These are phyloP conservation scores for Lichtheimia hyalospora DNA, from an alignment of 371 early-diverging fungal species.

Conservation along the genomic window DNA sequence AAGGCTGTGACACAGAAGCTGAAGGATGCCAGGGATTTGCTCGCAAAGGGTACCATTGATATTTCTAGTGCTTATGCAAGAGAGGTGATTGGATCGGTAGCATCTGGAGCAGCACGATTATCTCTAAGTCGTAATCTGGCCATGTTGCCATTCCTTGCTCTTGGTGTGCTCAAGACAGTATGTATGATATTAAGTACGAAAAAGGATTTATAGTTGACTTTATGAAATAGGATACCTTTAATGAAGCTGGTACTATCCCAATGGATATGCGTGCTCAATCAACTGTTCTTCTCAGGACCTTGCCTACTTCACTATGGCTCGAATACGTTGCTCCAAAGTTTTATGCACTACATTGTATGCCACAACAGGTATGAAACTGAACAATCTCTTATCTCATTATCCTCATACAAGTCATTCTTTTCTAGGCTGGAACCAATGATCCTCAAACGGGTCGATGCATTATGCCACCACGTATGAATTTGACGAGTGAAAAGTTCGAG, in stretches of 20 bases:
- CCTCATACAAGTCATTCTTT: constrained; percentile 21
- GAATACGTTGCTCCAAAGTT: constrained; percentile 57
- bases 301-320: constrained; percentile 57
- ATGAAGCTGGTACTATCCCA: constrained; percentile 37
- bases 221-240: constrained; percentile 34
- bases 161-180: constrained; percentile 67
- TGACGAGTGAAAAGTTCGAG: constrained; percentile 75
- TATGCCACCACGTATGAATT: constrained; percentile 61
- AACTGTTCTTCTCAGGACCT: constrained; percentile 58
- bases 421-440: constrained; percentile 34
- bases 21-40: constrained; percentile 76
- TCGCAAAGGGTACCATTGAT: constrained; percentile 61
- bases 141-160: constrained; percentile 64
- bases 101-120: constrained; percentile 56
- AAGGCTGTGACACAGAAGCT: constrained; percentile 68
- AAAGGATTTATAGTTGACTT: not conserved
- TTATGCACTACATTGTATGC: constrained; percentile 72
- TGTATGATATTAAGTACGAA: constrained; percentile 5
- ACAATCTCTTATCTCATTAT: not conserved
- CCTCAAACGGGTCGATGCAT: constrained; percentile 35
- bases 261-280: constrained; percentile 60
- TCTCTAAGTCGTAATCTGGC: constrained; percentile 67
- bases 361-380: constrained; percentile 42
- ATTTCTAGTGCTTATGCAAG: constrained; percentile 69
- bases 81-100: constrained; percentile 52